Evolutionary conservation across 176 grass and related monocot genomes (phyloP), one percentile per base, ranked within the genome.

Genomic region (Cocos nucifera): DNA sequence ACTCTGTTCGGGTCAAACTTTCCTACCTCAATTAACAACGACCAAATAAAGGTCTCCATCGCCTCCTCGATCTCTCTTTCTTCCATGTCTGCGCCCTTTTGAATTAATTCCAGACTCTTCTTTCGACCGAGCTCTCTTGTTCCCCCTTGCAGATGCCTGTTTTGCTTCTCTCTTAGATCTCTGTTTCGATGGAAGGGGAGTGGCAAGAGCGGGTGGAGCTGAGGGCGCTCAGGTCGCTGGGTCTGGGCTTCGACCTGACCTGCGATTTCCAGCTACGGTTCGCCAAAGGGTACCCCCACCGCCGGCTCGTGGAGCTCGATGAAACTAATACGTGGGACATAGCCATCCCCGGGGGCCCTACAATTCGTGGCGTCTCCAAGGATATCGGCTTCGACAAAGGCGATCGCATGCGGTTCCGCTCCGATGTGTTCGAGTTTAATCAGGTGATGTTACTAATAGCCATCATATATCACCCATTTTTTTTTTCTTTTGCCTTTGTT

Each of bases 351-450:
- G 87, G 93, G 29, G 92, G 87, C 4, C 62, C 64, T 57, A 68
- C 74, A 12, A 53, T 97, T 49, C 69, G 66, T 23, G 76, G 71
- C 17, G 84, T 97, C 57, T 83, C 93, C 3, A 61, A 59, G 50
- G 84, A 85, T 64, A 83, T 97, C 70, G 93, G 81, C 51, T 86
- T 80, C 51, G 93, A 97, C 70, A 97, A 97, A 78, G 93, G 93
- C 6, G 93, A 97, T 59, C 81, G 84, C 57, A 80, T 88, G 58
- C 83, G 87, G 55, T 97, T 85, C 78, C 93, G 79, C 65, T 97
- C 93, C 54, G 93, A 91, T 66, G 82, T 97, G 8, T 78, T 91
- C 69, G 93, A 97, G 77, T 97, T 97, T 57, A 97, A 97, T 76
- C 75, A 92, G 84, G 92, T 97, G 54, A 32, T 44, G 9, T 14